These are phyloP conservation scores for Phytophthora tentaculata DNA, from an alignment of 352 stramenopile genomes.

Conservation along the genomic window DNA sequence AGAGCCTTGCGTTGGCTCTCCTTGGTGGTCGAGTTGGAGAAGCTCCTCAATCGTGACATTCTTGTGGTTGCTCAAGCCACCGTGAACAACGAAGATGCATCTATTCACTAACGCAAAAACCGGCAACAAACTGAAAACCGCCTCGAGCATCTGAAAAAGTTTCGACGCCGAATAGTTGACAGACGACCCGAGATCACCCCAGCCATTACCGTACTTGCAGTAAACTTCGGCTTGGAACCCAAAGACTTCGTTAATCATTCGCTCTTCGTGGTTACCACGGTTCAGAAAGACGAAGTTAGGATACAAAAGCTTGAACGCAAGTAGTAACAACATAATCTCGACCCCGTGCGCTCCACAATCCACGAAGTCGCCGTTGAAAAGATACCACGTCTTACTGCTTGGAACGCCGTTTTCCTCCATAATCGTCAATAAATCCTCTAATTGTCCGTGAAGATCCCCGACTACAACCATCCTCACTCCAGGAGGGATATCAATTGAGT, in stretches of 20 bases:
- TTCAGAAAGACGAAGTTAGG: conserved; percentile 90
- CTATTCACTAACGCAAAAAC: conserved; percentile 77
- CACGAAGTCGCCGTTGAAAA: conserved; percentile 97
- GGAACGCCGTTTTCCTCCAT: conserved; percentile 35
- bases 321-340: conserved; percentile 85
- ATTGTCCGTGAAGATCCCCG: neutral
- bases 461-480: neutral
- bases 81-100: conserved; percentile 91
- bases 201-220: conserved; percentile 55
- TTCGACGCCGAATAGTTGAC: neutral
- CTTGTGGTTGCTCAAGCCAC: conserved; percentile 84
- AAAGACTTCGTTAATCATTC: conserved; percentile 91
- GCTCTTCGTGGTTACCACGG: conserved; percentile 94
- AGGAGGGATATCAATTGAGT: neutral
- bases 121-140: neutral
- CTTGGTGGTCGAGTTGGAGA: conserved; percentile 70
- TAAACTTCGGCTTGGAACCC: conserved; percentile 84
- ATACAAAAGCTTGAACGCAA: conserved; percentile 42
- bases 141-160: neutral
- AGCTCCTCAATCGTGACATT: conserved; percentile 88
- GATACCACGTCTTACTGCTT: conserved; percentile 85
- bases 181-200: neutral
- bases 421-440: neutral
- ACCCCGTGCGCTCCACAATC: conserved; percentile 90
- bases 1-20: conserved; percentile 76